A percentile compares a stretch with the other conserved stretches of the same genome.
These are phyloP conservation scores for Tulasnella sp. DNA, from an alignment of 768 basidiomycete species.

Conservation along the genomic window DNA sequence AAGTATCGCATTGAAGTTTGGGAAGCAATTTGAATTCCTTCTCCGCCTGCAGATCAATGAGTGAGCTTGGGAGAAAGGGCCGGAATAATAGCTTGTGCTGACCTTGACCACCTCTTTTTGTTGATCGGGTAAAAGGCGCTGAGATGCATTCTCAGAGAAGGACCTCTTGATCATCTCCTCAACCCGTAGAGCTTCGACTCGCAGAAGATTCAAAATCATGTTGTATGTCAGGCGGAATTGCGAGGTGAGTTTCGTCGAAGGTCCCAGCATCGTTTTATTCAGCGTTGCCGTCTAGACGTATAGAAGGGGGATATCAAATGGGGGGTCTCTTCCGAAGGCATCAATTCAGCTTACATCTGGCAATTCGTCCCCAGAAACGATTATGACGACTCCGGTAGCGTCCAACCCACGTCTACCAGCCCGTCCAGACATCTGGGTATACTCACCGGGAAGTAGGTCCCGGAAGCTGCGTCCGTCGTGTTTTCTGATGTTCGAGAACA, in stretches of 20 bases:
- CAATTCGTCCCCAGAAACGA: conserved; percentile 71
- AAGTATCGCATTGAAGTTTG: conserved; percentile 60
- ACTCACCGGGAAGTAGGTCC: conserved; percentile 83
- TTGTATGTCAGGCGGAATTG: conserved; percentile 98
- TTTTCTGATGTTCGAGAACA: conserved; percentile 90
- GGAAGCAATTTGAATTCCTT: conserved; percentile 52
- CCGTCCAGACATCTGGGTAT: conserved; percentile 98
- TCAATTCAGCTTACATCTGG: conserved; percentile 58
- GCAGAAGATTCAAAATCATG: conserved; percentile 94
- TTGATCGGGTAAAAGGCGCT: conserved; percentile 84
- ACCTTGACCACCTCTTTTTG: conserved; percentile 83
- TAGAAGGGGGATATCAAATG: neutral
- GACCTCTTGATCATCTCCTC: conserved; percentile 99
- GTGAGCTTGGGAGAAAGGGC: neutral
- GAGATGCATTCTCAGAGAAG: conserved; percentile 96
- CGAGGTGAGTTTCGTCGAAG: conserved; percentile 82
- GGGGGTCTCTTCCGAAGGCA: neutral
- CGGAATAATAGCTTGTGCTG: conserved; percentile 26
- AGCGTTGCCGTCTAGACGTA: conserved; percentile 57
- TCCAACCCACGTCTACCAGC: conserved; percentile 95
- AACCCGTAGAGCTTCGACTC: conserved; percentile 90
- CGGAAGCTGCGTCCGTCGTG: conserved; percentile 92
- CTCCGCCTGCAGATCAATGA: conserved; percentile 50
- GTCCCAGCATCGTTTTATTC: conserved; percentile 88
- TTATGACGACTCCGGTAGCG: conserved; percentile 89